Conservation (phyloP, 2,329 filamentous ascomycete species). For the Pleomassaria siparia region DNA sequence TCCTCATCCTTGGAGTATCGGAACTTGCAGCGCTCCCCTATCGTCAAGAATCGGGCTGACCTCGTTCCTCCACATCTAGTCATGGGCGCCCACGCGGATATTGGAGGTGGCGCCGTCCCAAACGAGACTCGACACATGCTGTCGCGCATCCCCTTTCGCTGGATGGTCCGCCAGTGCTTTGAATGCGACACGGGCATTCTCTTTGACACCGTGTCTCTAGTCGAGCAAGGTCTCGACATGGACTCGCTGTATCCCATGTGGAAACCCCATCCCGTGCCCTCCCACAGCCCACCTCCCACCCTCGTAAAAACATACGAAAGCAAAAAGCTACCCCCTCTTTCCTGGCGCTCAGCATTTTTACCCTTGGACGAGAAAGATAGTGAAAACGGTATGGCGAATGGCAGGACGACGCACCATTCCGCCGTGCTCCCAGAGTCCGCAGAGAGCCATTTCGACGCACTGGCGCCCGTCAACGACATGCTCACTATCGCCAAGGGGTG, state of each 20-base stretch:
- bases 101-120: constrained; percentile 47
- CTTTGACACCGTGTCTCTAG: constrained; percentile 44
- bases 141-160: constrained; percentile 49
- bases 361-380: constrained; percentile 3
- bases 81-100: constrained; percentile 45
- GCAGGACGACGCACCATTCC: constrained; percentile 13
- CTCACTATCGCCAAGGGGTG: constrained; percentile 41
- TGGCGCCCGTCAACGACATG: constrained; percentile 47
- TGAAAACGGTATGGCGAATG: constrained; percentile 22
- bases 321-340: constrained; percentile 34
- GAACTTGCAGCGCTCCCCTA: no score
- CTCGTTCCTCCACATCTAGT: no score
- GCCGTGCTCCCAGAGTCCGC: constrained; percentile 43
- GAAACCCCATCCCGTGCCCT: constrained; percentile 31
- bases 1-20: no score
- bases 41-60: no score
- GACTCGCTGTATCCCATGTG: constrained; percentile 46
- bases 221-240: constrained; percentile 47
- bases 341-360: constrained; percentile 28
- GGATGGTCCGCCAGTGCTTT: constrained; percentile 53
- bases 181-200: constrained; percentile 51
- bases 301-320: constrained; percentile 41
- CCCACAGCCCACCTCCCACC: constrained; percentile 37
- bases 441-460: constrained; percentile 48
- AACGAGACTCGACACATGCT: constrained; percentile 49